A percentile compares a stretch with the other conserved stretches of the same genome.
phyloP scores from a whole-genome alignment of 164 flowering plant species.

The Vitis rotundifolia region DNA sequence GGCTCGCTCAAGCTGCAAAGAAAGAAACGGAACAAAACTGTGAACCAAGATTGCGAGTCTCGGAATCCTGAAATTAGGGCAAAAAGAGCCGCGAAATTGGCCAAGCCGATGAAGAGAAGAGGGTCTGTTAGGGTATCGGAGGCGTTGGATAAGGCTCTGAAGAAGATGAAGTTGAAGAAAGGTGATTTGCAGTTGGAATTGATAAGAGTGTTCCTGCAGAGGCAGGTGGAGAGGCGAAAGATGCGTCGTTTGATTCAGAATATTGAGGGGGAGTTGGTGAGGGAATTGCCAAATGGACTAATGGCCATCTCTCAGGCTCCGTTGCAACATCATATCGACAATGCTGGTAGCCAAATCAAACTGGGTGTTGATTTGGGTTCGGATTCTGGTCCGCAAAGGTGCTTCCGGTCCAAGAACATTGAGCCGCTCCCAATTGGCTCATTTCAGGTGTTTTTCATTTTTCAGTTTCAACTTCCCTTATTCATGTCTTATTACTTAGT shows the following conservation, averaged over 20 bases:
- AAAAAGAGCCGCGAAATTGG: slow-evolving; percentile 14
- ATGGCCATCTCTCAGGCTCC: slow-evolving; percentile 60
- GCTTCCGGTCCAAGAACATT: slow-evolving; percentile 78
- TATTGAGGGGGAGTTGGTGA: slow-evolving; percentile 37
- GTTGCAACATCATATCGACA: slow-evolving; percentile 14
- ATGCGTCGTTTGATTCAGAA: slow-evolving; percentile 23
- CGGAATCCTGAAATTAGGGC: slow-evolving; percentile 22
- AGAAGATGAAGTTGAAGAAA: slow-evolving; percentile 45
- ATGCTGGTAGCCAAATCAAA: slow-evolving; percentile 41
- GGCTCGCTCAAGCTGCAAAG: slow-evolving; percentile 53
- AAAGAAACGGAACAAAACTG: slow-evolving; percentile 3
- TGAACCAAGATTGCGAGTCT: slow-evolving; percentile 5
- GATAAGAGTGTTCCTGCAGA: slow-evolving; percentile 55
- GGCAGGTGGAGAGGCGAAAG: slow-evolving; percentile 64
- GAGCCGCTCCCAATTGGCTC: slow-evolving; percentile 60
- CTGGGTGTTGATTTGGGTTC: slow-evolving; percentile 39
- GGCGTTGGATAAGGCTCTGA: slow-evolving; percentile 39
- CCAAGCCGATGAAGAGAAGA: slow-evolving; percentile 26
- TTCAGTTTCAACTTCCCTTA: not conserved
- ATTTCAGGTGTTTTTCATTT: slow-evolving; percentile 49
- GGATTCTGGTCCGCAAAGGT: slow-evolving; percentile 25
- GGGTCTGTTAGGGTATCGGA: slow-evolving; percentile 26
- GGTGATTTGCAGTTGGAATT: slow-evolving; percentile 58
- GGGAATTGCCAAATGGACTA: slow-evolving; percentile 66
- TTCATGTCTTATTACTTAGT: not conserved